Percentiles rank a stretch among this genome's conserved stretches.
These are phyloP conservation scores for Cryptosporidium viatorum DNA, from an alignment of 169 alveolate species.

Conservation along the genomic window DNA sequence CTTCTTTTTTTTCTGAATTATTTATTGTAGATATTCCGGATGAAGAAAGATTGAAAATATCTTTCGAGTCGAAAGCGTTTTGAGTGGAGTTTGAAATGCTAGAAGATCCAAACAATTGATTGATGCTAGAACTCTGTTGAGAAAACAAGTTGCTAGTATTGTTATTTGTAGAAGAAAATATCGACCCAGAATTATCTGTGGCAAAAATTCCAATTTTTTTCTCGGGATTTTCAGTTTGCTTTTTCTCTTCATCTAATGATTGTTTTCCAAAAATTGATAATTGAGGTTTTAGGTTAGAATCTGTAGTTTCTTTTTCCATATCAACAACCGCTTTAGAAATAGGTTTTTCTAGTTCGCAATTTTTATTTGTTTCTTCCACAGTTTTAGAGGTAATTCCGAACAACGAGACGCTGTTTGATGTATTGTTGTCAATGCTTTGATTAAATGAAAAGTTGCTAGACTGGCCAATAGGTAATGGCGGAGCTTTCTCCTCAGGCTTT, in stretches of 20 bases:
- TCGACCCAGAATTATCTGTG: slow-evolving; percentile 1
- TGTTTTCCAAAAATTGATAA: neutral
- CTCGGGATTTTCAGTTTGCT: neutral
- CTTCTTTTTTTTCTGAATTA: neutral
- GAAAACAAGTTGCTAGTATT: neutral
- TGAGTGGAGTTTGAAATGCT: neutral
- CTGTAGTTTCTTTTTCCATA: neutral
- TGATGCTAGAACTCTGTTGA: neutral
- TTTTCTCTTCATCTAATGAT: neutral
- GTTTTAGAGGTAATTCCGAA: slow-evolving; percentile 37
- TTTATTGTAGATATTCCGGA: neutral
- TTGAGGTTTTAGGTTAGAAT: neutral
- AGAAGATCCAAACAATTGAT: slow-evolving; percentile 10
- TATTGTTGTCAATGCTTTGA: neutral
- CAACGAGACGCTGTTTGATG: slow-evolving; percentile 5
- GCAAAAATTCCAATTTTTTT: neutral
- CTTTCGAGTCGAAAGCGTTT: neutral
- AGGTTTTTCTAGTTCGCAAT: neutral
- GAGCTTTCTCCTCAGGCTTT: neutral
- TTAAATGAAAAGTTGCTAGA: neutral
- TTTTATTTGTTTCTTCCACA: neutral
- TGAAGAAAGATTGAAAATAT: neutral
- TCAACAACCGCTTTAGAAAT: neutral
- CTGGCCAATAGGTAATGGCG: neutral
- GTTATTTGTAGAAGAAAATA: slow-evolving; percentile 3